Evolutionary conservation across 1,139 yeast species (phyloP).

Genomic region (Suhomyces ambrosiae): DNA sequence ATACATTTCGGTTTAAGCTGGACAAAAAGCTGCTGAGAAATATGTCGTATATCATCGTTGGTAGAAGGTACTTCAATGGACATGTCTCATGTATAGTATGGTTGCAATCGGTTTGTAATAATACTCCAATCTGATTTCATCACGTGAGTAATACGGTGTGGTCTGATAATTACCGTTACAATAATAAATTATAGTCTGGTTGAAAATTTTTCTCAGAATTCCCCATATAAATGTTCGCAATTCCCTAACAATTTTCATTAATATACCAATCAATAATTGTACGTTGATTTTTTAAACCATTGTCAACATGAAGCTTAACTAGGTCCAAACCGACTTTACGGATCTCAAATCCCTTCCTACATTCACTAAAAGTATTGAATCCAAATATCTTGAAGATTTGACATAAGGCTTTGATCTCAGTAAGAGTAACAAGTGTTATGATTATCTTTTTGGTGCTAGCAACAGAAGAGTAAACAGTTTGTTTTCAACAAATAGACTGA

Average conservation of each 20-base stretch:
- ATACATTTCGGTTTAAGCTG: conserved; percentile 40
- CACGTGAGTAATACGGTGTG: conserved; percentile 3
- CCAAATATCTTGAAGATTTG: conserved; percentile 11
- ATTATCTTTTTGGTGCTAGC: conserved; percentile 7
- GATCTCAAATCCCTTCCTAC: conserved; percentile 1
- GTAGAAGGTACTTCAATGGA: conserved; percentile 1
- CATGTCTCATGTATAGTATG: conserved; percentile 3
- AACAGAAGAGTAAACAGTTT: conserved; percentile 13
- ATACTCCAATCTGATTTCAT: neutral
- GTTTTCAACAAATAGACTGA: conserved; percentile 21
- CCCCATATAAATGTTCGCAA: conserved; percentile 1
- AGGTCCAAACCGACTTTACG: neutral
- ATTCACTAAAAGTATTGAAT: conserved; percentile 10
- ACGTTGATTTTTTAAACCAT: conserved; percentile 7
- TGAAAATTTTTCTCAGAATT: neutral
- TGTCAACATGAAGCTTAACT: conserved; percentile 11
- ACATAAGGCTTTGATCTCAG: conserved; percentile 8
- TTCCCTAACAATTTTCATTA: conserved; percentile 1
- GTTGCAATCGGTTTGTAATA: conserved; percentile 7
- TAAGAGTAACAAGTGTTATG: conserved; percentile 7
- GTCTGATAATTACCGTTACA: neutral
- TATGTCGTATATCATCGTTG: conserved; percentile 4
- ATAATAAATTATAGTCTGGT: neutral
- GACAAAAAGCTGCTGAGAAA: conserved; percentile 35
- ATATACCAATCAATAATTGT: conserved; percentile 2